Base-by-base conservation (phyloP, 768 basidiomycete genomes). In the Lactifluus rugatus region DNA sequence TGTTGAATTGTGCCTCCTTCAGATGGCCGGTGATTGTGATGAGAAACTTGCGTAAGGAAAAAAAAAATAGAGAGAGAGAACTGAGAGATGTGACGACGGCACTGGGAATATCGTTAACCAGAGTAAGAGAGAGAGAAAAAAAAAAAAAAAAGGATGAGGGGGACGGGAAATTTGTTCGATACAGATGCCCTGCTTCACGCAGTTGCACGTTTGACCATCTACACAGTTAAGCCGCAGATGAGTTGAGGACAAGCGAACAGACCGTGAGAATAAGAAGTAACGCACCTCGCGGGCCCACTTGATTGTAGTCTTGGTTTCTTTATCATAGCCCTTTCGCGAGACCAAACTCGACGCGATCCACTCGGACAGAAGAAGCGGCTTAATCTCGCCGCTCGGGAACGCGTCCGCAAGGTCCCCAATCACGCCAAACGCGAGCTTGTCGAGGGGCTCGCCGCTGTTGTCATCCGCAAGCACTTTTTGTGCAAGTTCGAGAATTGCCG, bases 231-330 rank as follows among this genome's bases (percentile, higher is more conserved):
- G 28, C 41, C 8, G 26, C 7, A 25, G 28, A 6, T 31, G 28
- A n/a, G 21, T 34, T 19, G 14, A 52, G 60, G 42, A 37, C 13
- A 11, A 26, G 37, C 10, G 54, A 44, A 60, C 41, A 26, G 7
- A 14, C 6, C 34, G 58, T 28, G 36, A 48, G 45, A 65, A 42
- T 16, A 31, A 16, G 48, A 50, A 46, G 48, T 36, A 17, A 61
- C 81, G 53, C 63, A 93, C 93, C 81, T 96, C 93, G 53, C 89
- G 82, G 19, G 93, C 92, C 92, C 93, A 96, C 61, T 89, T 87
- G 74, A 92, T 76, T 3, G 89, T 91, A 78, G 84, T 88, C 81
- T 87, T 93, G 37, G 86, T 87, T 64, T 93, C 90, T 42, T 76
- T 71, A 7, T 82, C 79, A 75, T 86, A 82, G 23, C 89, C 83